Evolutionary conservation across 768 basidiomycete genomes (phyloP), one percentile per base, ranked within the genome.

Genomic region (Termitomyces sp.): DNA sequence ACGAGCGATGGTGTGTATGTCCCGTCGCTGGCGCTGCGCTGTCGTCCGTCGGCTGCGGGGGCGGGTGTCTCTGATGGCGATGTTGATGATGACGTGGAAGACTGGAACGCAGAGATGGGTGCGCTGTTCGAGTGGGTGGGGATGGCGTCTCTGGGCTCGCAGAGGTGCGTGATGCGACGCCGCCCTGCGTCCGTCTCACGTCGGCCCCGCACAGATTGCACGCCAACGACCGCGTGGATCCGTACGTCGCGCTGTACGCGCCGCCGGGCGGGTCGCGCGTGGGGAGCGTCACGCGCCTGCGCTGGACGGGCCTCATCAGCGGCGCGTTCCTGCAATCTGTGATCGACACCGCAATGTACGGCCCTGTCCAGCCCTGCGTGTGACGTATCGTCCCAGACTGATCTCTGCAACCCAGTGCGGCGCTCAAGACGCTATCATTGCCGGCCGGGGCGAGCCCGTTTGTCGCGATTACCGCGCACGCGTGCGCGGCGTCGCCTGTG

Each of bases 111-210:
- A 10, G 72, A 74, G 8, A 69, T 81, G 44, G 66, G 70, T 8
- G 69, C 65, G 3, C 69, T 88, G 16, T 85, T 87, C 52, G 89
- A 90, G 66, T 91, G 89, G 89, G 75, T 83, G 8, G 89, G 88
- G 7, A 80, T 90, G 82, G 85, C 82, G 3, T 76, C 75, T 56
- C 65, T 90, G 5, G 86, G 83, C 15, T 75, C 89, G 2, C 85
- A 87, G 65, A 76, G 89, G 89, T 86, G n/a, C 10, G 39, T n/a
- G n/a, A n/a, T n/a, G n/a, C n/a, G n/a, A n/a, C n/a, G n/a, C n/a
- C n/a, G n/a, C n/a, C n/a, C n/a, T n/a, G n/a, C n/a, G n/a, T n/a
- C n/a, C n/a, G n/a, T n/a, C n/a, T n/a, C n/a, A n/a, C n/a, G n/a
- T n/a, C n/a, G n/a, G n/a, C n/a, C n/a, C n/a, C n/a, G 59, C 6